Evolutionary conservation across 108 stramenopile genomes (phyloP).

Genomic region (Pseudonitzschia pungens): DNA sequence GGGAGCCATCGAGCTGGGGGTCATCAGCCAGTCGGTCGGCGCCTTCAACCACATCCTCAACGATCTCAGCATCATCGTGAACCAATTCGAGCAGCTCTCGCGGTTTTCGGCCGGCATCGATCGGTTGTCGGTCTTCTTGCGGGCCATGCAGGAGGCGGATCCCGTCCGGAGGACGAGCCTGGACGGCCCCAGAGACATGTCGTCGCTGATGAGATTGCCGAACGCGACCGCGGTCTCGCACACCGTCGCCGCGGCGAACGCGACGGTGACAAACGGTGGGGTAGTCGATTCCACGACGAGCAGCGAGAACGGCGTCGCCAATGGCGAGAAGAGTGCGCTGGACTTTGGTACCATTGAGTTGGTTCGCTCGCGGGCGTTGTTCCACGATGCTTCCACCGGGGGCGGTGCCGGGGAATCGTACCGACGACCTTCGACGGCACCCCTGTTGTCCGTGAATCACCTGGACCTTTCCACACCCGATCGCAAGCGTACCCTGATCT

Average conservation of each 20-base stretch:
- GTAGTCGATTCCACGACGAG: neutral
- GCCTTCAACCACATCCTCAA: constrained; percentile 89
- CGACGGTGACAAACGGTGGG: neutral
- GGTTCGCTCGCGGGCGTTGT: constrained; percentile 15
- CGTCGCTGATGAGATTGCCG: constrained; percentile 18
- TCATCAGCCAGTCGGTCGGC: constrained; percentile 80
- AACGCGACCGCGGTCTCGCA: neutral
- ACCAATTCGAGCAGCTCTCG: constrained; percentile 91
- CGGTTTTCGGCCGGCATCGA: constrained; percentile 90
- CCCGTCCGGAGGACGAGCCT: constrained; percentile 21
- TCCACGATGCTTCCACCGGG: no score
- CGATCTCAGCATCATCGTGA: constrained; percentile 87
- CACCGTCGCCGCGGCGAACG: neutral
- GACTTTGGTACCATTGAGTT: constrained; percentile 40
- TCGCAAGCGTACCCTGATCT: constrained; percentile 62
- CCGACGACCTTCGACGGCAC: neutral
- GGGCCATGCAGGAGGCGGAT: constrained; percentile 73
- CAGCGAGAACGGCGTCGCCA: no score
- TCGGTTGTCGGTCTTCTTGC: constrained; percentile 77
- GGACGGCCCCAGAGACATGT: constrained; percentile 22
- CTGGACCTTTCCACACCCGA: constrained; percentile 82
- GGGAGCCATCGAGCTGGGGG: constrained; percentile 88
- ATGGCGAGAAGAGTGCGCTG: neutral
- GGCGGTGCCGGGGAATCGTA: neutral
- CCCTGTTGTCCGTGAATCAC: constrained; percentile 47